phyloP scores from a whole-genome alignment of 1,284 basidiomycete species.

The Phellopilus nigrolimitatus region DNA sequence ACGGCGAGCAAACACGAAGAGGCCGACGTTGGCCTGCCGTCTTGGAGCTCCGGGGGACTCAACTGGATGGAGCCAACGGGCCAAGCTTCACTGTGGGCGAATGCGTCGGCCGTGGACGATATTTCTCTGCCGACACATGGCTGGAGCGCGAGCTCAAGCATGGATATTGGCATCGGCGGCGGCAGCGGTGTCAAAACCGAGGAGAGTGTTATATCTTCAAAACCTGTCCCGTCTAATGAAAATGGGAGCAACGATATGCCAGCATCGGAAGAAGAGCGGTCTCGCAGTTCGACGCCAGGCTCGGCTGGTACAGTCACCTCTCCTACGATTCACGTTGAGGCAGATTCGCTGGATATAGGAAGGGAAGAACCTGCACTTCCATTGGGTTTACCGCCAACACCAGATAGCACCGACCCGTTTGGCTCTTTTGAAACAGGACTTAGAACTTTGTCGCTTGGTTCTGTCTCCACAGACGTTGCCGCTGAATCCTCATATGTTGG shows the following conservation, averaged over 20 bases:
- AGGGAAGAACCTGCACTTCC: not conserved
- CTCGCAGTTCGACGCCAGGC: slow-evolving; percentile 2
- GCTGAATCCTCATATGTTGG: slow-evolving; percentile 22
- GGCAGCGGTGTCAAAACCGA: not conserved
- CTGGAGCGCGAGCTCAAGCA: slow-evolving; percentile 6
- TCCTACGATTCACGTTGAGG: not conserved
- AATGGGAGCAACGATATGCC: not conserved
- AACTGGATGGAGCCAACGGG: slow-evolving; percentile 18
- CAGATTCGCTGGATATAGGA: not conserved
- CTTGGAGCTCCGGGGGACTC: slow-evolving; percentile 16
- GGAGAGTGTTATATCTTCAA: not conserved
- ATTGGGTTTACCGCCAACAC: not conserved
- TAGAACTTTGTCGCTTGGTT: too few species aligned
- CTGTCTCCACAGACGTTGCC: slow-evolving; percentile 26
- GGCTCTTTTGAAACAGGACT: slow-evolving; percentile 56
- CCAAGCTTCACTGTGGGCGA: slow-evolving; percentile 15
- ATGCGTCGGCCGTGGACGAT: slow-evolving; percentile 4
- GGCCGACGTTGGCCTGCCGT: slow-evolving; percentile 17
- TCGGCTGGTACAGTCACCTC: not conserved
- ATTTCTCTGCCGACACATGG: not conserved
- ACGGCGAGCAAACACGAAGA: slow-evolving; percentile 13
- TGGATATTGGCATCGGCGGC: not conserved
- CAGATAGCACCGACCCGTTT: slow-evolving; percentile 47
- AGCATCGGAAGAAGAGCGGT: not conserved
- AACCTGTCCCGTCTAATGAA: not conserved